Conservation (phyloP, 106 monocot genomes). For the Dendrobium chrysotoxum region DNA sequence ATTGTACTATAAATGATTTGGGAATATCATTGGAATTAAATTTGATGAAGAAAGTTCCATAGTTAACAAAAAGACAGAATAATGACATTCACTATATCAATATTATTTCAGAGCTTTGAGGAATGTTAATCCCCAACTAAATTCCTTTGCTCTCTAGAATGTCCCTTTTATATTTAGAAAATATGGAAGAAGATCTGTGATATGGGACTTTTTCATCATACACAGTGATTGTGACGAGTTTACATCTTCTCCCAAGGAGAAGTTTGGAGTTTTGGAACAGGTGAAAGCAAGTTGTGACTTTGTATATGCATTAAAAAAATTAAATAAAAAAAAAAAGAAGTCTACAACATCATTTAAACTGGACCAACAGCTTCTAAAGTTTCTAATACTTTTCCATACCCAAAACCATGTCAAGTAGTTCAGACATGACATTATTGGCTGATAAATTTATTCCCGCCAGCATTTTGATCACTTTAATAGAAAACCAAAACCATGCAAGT, state of each 20-base stretch:
- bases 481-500: neutral
- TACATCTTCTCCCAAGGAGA: neutral
- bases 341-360: slow-evolving; percentile 60
- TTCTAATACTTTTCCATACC: slow-evolving; percentile 35
- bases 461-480: neutral
- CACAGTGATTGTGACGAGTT: neutral
- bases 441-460: slow-evolving; percentile 30
- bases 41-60: too few relatives aligned
- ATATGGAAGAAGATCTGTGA: slow-evolving; percentile 41
- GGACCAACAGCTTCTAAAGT: slow-evolving; percentile 68
- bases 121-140: too few relatives aligned
- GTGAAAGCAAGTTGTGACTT: slow-evolving; percentile 2
- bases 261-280: slow-evolving; percentile 14
- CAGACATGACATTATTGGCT: slow-evolving; percentile 57
- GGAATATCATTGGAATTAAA: too few relatives aligned
- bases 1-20: too few relatives aligned
- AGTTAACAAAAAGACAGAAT: too few relatives aligned
- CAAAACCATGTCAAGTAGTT: slow-evolving; percentile 87
- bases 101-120: too few relatives aligned
- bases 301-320: slow-evolving; percentile 11
- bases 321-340: slow-evolving; percentile 58
- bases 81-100: too few relatives aligned
- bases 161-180: slow-evolving; percentile 16
- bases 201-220: slow-evolving; percentile 57
- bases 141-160: neutral